Evolutionary conservation across 805 yeast species (phyloP), one percentile per base, ranked within the genome.

Genomic region (Nakazawaea peltata): DNA sequence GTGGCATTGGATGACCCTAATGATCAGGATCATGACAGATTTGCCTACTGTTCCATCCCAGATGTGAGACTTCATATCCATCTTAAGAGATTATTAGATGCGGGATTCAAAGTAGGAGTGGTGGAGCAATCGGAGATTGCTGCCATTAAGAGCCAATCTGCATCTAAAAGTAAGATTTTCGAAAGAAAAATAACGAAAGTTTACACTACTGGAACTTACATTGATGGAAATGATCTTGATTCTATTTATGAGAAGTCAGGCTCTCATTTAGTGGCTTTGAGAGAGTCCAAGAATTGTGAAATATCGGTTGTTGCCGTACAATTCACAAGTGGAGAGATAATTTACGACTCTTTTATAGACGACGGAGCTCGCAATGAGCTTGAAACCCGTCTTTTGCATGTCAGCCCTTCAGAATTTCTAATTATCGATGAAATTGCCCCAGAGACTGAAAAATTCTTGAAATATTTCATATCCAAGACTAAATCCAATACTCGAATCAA

Each of bases 21-120:
- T 19, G 48, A 65, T 13, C 10, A 6, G 6, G 26, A 19, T 18
- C 73, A 69, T 47, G 70, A 69, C 33, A 68, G 71, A 37, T 78
- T 84, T 47, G 90, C 95, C 0, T 82, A 84, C 48, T 81, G 94
- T 41, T 78, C 92, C 6, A 81, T 92, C 23, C 97, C 97, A 1
- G 82, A 81, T 34, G 72, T 63, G 19, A 61, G 92, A 40, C 61
- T 92, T 11, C 81, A 81, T 44, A 67, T 81, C 21, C 90, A 90
- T 53, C 58, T 88, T 25, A 82, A 81, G 51, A 65, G 90, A 40
- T 59, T 90, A 13, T 64, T 92, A 4, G 71, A 69, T 26, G 64
- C 63, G 36, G 95, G 96, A 0, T 60, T 74, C 40, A 88, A 82
- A 51, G 85, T 92, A 3, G 97, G 94, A 0, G 74, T 92, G 2